Evolutionary conservation across 805 yeast genomes (phyloP).

Genomic region (Alloascoidea hylecoeti): DNA sequence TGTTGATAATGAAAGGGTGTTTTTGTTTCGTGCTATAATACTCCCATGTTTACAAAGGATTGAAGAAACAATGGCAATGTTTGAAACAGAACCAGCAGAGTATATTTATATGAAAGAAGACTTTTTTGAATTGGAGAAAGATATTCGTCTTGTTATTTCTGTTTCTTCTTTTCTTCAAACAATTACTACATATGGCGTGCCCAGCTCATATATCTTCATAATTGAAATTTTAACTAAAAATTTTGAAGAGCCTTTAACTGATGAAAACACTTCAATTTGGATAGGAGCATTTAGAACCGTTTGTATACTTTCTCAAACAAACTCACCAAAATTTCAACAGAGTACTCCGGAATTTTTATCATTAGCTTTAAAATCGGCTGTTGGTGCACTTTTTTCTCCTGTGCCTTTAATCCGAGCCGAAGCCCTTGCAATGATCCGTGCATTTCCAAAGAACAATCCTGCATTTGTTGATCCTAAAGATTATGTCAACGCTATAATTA

Average conservation of each 20-base stretch:
- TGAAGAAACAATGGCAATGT: neutral
- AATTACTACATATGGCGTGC: neutral
- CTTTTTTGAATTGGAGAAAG: constrained; percentile 1
- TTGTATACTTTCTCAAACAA: neutral
- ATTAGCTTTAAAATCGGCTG: neutral
- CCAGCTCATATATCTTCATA: neutral
- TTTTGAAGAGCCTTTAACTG: neutral
- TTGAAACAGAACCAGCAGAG: neutral
- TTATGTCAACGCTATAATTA: neutral
- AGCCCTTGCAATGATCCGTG: neutral
- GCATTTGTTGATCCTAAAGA: neutral
- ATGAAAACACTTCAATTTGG: neutral
- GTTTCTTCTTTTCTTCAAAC: neutral
- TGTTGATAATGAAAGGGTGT: neutral
- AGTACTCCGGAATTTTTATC: neutral
- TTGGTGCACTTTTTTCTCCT: neutral
- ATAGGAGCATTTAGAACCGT: neutral
- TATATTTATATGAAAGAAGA: neutral
- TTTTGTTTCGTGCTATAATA: neutral
- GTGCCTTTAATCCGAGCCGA: neutral
- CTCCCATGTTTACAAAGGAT: neutral
- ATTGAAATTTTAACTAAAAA: neutral
- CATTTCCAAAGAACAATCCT: neutral
- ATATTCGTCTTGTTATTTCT: neutral
- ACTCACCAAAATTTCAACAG: neutral